A percentile compares a stretch with the other conserved stretches of the same genome.
Evolutionary conservation across 345 rosid genomes (phyloP).

Genomic region (Gossypium mustelinum): DNA sequence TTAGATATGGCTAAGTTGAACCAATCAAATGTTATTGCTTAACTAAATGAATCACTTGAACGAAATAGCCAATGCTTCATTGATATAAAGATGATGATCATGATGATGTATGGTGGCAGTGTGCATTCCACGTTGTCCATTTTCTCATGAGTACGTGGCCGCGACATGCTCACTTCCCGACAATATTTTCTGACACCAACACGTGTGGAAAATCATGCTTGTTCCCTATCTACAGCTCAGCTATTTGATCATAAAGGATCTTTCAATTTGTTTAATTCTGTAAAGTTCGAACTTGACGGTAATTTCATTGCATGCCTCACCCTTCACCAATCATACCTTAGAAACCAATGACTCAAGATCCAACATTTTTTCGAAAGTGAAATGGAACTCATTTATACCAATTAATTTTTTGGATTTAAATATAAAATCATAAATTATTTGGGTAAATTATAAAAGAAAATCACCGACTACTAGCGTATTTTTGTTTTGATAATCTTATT

Average conservation of each 20-base stretch:
- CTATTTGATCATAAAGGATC: background rate
- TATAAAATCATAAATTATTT: no score
- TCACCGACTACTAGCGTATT: no score
- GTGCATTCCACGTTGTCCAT: constrained; percentile 3
- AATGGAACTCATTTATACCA: no score
- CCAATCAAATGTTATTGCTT: no score
- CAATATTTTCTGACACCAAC: constrained; percentile 29
- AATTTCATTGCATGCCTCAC: background rate
- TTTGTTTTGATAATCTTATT: no score
- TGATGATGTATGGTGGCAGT: background rate
- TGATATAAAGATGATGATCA: background rate
- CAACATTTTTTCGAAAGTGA: background rate
- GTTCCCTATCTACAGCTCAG: constrained; percentile 11
- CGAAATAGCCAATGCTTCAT: no score
- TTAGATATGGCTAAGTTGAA: no score
- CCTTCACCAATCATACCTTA: background rate
- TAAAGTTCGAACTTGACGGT: background rate
- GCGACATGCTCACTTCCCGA: constrained; percentile 23
- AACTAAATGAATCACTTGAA: no score
- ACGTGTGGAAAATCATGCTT: constrained; percentile 23
- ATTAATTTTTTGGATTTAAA: no score
- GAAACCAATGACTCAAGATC: background rate
- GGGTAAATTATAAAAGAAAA: no score
- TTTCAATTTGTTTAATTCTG: background rate
- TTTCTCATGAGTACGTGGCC: constrained; percentile 12